These are phyloP conservation scores for Cubamyces sp. DNA, from an alignment of 768 basidiomycete species.

Conservation along the genomic window DNA sequence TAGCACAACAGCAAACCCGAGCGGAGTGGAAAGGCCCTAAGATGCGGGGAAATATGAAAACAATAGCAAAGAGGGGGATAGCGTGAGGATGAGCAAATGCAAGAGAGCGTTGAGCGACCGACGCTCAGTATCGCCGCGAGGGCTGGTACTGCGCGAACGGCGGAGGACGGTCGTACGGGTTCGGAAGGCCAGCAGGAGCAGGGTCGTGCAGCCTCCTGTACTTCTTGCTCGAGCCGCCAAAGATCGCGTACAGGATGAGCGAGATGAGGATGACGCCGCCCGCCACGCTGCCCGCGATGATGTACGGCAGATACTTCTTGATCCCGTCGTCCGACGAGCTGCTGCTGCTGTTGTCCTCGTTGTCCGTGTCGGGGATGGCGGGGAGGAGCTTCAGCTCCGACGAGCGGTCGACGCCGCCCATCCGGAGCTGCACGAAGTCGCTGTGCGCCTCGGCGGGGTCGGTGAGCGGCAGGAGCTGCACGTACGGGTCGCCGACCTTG, in stretches of 20 bases:
- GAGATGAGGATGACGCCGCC: conserved; percentile 26
- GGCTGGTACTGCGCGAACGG: conserved; percentile 32
- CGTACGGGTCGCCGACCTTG: conserved; percentile 37
- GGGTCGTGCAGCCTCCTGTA: conserved; percentile 35
- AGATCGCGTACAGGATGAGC: conserved; percentile 26
- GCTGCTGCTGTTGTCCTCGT: conserved; percentile 22
- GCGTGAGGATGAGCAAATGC: neutral
- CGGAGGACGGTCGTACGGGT: conserved; percentile 17
- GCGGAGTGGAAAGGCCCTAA: no score
- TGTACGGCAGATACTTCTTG: conserved; percentile 34
- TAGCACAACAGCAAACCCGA: neutral
- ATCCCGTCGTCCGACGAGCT: conserved; percentile 27
- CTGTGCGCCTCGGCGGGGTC: conserved; percentile 34
- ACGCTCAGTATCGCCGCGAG: conserved; percentile 23
- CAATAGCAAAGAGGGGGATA: neutral
- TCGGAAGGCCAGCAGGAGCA: conserved; percentile 30
- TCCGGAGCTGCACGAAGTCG: conserved; percentile 38
- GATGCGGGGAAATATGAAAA: neutral
- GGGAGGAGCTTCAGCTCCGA: conserved; percentile 32
- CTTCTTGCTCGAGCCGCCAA: conserved; percentile 25
- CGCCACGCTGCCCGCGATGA: conserved; percentile 35
- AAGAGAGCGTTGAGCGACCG: neutral
- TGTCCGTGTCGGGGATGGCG: conserved; percentile 28
- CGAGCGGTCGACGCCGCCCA: conserved; percentile 38
- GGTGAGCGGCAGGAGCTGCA: conserved; percentile 39